phyloP scores from a whole-genome alignment of 768 basidiomycete species.

The Suillus fuscotomentosus region DNA sequence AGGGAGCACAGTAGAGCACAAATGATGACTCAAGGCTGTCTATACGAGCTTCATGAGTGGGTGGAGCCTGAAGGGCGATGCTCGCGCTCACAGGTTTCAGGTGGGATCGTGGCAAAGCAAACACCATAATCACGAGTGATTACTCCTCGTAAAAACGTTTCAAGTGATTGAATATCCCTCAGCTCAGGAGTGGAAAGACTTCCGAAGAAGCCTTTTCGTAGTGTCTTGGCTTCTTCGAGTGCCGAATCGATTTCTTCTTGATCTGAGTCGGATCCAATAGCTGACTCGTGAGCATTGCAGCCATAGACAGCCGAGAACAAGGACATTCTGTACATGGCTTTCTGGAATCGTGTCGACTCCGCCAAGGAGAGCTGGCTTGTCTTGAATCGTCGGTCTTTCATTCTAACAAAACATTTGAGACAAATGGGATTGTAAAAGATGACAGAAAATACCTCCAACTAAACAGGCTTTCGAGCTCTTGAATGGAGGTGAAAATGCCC shows the following conservation, averaged over 20 bases:
- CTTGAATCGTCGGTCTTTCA: slow-evolving; percentile 35
- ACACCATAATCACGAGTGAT: not conserved
- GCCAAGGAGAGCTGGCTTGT: slow-evolving; percentile 26
- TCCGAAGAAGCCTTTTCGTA: slow-evolving; percentile 11
- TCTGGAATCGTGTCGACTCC: slow-evolving; percentile 32
- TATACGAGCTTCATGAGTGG: not conserved
- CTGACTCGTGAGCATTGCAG: slow-evolving; percentile 1
- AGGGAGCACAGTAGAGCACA: not conserved
- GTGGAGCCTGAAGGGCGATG: not conserved
- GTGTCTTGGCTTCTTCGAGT: slow-evolving; percentile 9
- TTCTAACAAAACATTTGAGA: slow-evolving; percentile 17
- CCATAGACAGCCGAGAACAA: slow-evolving; percentile 16
- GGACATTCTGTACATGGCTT: slow-evolving; percentile 31
- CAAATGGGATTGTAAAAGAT: not conserved
- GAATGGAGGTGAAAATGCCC: slow-evolving; percentile 23
- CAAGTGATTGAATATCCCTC: slow-evolving; percentile 18
- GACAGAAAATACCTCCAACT: slow-evolving; percentile 33
- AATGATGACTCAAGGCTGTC: not conserved
- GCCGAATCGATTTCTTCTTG: not conserved
- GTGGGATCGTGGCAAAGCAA: not conserved
- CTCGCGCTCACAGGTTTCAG: not conserved
- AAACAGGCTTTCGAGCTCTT: slow-evolving; percentile 36
- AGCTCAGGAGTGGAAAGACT: slow-evolving; percentile 16
- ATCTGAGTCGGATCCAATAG: slow-evolving; percentile 7
- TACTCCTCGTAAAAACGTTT: slow-evolving; percentile 19